Evolutionary conservation across 2,329 filamentous ascomycete genomes (phyloP).

Genomic region (Aureobasidium sp.): DNA sequence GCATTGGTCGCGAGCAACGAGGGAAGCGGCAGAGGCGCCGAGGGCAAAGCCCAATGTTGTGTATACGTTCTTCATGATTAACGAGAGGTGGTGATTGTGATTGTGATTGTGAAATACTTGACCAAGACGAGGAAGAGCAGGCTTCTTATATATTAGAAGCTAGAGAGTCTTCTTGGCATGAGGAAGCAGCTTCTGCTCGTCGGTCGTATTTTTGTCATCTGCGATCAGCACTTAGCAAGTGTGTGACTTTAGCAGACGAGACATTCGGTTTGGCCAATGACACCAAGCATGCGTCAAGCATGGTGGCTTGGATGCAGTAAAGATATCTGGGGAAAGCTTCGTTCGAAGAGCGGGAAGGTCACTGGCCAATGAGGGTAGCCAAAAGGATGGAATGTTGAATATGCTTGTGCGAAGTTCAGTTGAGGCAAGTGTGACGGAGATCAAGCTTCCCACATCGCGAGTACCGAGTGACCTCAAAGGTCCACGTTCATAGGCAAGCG

Average conservation of each 20-base stretch:
- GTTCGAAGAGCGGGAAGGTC: not conserved
- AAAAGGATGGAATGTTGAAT: not conserved
- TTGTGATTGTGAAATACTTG: too few species aligned
- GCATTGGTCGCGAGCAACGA: slow-evolving; percentile 22
- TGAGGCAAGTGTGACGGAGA: not conserved
- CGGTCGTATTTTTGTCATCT: not conserved
- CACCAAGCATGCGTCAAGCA: slow-evolving; percentile 8
- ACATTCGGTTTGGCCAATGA: not conserved
- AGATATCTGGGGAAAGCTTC: not conserved
- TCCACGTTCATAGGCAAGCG: not conserved
- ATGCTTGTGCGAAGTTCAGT: not conserved
- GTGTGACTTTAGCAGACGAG: not conserved
- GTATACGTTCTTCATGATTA: slow-evolving; percentile 16
- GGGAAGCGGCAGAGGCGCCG: slow-evolving; percentile 14
- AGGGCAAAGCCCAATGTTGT: slow-evolving; percentile 16
- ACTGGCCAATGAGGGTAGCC: not conserved
- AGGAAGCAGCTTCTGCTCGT: not conserved
- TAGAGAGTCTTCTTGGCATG: not conserved
- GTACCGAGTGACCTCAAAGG: not conserved
- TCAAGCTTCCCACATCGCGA: not conserved
- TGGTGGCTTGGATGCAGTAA: not conserved
- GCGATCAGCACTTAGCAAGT: slow-evolving; percentile 3
- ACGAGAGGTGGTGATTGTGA: slow-evolving; percentile 2
- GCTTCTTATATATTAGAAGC: slow-evolving; percentile 5
- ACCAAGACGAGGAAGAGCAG: not conserved